Evolutionary conservation across 1,139 yeast species (phyloP), one percentile per base, ranked within the genome.

Genomic region (Taphrina populina): DNA sequence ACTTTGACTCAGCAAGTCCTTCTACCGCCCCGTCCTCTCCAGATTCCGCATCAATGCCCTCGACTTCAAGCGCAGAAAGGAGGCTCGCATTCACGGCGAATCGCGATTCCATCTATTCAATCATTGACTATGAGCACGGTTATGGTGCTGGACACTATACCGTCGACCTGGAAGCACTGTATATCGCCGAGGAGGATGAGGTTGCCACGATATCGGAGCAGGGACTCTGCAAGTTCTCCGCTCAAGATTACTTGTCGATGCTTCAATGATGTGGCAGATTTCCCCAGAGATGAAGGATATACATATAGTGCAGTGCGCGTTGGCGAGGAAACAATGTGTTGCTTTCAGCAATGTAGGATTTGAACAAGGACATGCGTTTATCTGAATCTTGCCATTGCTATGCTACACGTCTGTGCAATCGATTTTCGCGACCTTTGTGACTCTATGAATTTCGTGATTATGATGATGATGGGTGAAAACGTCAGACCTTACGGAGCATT

Each of bases 211-310:
- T 49, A 10, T 11, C 20, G 15, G 19, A 27, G 6, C 39, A 49
- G 34, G 54, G 54, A 20, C 54, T 49, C 32, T 33, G 26, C 29
- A 49, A 39, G 46, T 49, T 37, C 33, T 37, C 54, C 7, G 54
- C 35, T 8, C 54, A 49, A 15, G 54, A 49, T n/a, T 49, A 49
- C 26, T 10, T 41, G 20, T 37, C 39, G 13, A 8, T 49, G 32
- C 54, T 49, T 11, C 39, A 30, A n/a, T n/a, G n/a, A n/a, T n/a
- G n/a, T n/a, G n/a, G n/a, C n/a, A n/a, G n/a, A n/a, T n/a, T n/a
- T n/a, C n/a, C n/a, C n/a, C n/a, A n/a, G n/a, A n/a, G n/a, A n/a
- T n/a, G n/a, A n/a, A n/a, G n/a, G n/a, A n/a, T n/a, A n/a, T n/a
- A n/a, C n/a, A n/a, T n/a, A n/a, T n/a, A n/a, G n/a, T n/a, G n/a